Evolutionary conservation across 2,329 filamentous ascomycete genomes (phyloP).

Genomic region (Gnomoniopsis sp.): DNA sequence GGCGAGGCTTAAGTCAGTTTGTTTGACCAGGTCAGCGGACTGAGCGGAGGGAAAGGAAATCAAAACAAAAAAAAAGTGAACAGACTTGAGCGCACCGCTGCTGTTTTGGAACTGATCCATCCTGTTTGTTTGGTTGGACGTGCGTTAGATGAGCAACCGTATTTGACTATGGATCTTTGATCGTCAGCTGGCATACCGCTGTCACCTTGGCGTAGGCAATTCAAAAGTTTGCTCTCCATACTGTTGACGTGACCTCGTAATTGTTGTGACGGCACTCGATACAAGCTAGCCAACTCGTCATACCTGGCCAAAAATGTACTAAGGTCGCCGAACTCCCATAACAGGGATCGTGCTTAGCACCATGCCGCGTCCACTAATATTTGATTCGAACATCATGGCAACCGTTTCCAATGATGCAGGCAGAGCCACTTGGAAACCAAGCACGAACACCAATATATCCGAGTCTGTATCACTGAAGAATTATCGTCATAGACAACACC

Average conservation of each 20-base stretch:
- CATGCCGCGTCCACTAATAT: too few species aligned
- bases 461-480: too few species aligned
- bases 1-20: slow-evolving; percentile 43
- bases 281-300: too few species aligned
- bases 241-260: neutral
- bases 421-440: too few species aligned
- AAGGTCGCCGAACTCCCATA: neutral
- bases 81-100: neutral
- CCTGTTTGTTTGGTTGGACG: neutral
- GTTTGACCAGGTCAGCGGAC: neutral
- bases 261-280: neutral
- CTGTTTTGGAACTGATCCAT: neutral
- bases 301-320: too few species aligned
- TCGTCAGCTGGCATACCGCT: slow-evolving; percentile 1
- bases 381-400: too few species aligned
- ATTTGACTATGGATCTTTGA: slow-evolving; percentile 3
- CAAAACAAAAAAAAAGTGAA: neutral
- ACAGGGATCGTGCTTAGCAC: neutral
- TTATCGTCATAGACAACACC: too few species aligned
- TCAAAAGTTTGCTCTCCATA: slow-evolving; percentile 9
- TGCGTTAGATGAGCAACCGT: slow-evolving; percentile 5
- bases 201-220: slow-evolving; percentile 5
- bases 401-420: too few species aligned
- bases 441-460: too few species aligned
- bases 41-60: neutral